Evolutionary conservation across 768 basidiomycete genomes (phyloP), one percentile per base, ranked within the genome.

Genomic region (Crepidotus variabilis): DNA sequence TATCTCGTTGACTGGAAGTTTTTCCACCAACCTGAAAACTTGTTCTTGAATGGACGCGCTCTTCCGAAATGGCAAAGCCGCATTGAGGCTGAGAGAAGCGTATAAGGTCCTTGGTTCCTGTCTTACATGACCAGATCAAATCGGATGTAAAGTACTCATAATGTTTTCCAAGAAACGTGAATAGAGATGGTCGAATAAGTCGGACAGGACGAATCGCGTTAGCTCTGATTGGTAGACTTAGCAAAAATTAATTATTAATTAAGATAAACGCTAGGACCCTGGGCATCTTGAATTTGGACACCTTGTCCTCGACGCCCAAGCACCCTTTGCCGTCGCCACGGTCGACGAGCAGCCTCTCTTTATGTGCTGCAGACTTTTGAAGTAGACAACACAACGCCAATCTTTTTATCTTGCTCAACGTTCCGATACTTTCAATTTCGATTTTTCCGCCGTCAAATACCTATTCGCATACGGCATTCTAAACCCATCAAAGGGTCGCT

Each of bases 291-390:
- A 18, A 11, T 20, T 43, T 22, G 28, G 20, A 11, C 33, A 16
- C 49, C 52, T 60, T 63, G 60, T 39, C 51, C 52, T 47, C 60
- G 56, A 60, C 61, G 33, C 47, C 57, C 52, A 48, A 50, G 50
- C 16, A 57, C 33, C 55, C 50, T 24, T 54, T 57, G 61, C 63
- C 69, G 67, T 67, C 68, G 68, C 66, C 61, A 66, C 60, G 65
- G 67, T 65, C 68, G 68, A 70, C 67, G 69, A 63, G 59, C 65
- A 62, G 51, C 49, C 51, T 54, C 39, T 55, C 64, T 64, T 64
- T 59, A 65, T 65, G 62, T 39, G 60, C 60, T 62, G 62, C 61
- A 55, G 60, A 55, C 59, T 48, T 47, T 53, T 34, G 47, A 54
- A 50, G 28, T 46, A 43, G 45, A 48, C 22, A 32, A 46, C 18